phyloP scores from a whole-genome alignment of 257 asterid species.

The Anisodus acutangulus region DNA sequence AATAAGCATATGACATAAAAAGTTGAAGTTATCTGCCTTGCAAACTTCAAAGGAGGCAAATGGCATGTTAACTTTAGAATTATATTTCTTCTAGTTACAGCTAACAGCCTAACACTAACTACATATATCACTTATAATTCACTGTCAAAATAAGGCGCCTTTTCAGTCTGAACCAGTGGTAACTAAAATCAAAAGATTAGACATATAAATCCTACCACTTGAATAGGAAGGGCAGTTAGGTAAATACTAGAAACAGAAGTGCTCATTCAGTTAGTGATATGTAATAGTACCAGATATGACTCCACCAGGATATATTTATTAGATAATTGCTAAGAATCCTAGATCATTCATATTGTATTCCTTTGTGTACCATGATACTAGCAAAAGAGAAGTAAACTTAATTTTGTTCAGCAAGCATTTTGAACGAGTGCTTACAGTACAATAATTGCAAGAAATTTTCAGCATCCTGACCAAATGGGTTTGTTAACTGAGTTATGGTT shows the following conservation, averaged over 20 bases:
- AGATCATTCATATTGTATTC: not conserved
- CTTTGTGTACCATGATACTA: not conserved
- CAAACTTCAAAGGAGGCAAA: slow-evolving; percentile 13
- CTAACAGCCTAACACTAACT: not conserved
- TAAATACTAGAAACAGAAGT: not conserved
- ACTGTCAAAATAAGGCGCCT: not conserved
- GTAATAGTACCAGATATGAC: not conserved
- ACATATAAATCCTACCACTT: not conserved
- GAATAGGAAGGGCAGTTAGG: not conserved
- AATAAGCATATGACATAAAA: not conserved
- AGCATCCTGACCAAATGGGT: not conserved
- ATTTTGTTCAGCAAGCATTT: not conserved
- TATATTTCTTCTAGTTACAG: not conserved
- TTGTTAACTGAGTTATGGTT: not conserved
- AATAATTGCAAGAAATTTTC: not conserved
- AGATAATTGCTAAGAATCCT: not conserved
- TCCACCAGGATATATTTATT: slow-evolving; percentile 7
- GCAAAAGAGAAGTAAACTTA: not conserved
- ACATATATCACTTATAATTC: not conserved
- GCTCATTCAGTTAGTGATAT: not conserved
- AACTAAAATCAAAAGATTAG: not conserved
- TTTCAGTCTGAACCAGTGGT: not conserved
- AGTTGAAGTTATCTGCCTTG: not conserved
- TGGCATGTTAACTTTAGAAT: not conserved
- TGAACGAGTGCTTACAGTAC: not conserved